phyloP scores from a whole-genome alignment of 306 rosid genomes.

The Mimosa pudica region DNA sequence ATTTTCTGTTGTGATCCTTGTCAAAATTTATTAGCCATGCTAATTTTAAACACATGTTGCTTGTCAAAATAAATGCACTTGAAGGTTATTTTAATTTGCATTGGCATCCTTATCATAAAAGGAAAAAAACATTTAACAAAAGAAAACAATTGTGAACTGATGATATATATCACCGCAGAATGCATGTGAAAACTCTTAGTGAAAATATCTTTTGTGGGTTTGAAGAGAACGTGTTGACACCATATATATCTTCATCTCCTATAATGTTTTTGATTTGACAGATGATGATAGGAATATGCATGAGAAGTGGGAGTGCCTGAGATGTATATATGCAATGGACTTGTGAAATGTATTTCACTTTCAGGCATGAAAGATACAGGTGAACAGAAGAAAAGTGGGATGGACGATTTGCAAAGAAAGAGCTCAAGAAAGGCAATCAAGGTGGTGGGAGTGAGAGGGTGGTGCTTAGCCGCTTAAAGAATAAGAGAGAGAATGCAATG shows the following conservation, averaged over 20 bases:
- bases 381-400: constrained; percentile 41
- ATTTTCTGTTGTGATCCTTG: constrained; percentile 27
- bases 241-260: background rate
- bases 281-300: constrained; percentile 10
- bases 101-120: background rate
- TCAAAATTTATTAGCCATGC: constrained; percentile 33
- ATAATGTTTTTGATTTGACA: constrained; percentile 25
- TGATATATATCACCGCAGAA: background rate
- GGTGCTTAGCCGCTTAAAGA: constrained; percentile 48
- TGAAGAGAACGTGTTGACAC: constrained; percentile 14
- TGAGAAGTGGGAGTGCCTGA: constrained; percentile 21
- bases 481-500: constrained; percentile 43
- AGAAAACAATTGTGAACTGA: background rate
- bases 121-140: too few species aligned
- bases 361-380: constrained; percentile 48
- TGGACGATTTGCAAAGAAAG: constrained; percentile 37
- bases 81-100: background rate
- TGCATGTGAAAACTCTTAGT: background rate
- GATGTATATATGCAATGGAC: background rate
- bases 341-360: constrained; percentile 39
- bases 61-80: constrained; percentile 38
- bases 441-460: constrained; percentile 33
- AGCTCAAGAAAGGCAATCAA: constrained; percentile 57
- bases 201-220: background rate
- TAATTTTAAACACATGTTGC: constrained; percentile 23